A percentile compares a stretch with the other conserved stretches of the same genome.
Conservation (phyloP, 2,329 filamentous ascomycete species). For the Acarospora socialis region DNA sequence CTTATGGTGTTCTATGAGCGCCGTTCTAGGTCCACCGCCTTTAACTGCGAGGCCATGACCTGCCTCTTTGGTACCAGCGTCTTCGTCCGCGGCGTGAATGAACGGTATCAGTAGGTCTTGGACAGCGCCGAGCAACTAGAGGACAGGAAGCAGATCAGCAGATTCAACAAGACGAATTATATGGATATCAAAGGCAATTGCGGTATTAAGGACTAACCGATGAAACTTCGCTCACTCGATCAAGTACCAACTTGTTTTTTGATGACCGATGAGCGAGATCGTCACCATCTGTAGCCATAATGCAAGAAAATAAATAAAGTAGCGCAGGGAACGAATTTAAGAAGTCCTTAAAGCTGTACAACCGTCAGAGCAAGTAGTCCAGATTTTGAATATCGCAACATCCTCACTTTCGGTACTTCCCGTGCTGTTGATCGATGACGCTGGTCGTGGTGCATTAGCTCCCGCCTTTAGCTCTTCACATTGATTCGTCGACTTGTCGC, state of each 20-base stretch:
- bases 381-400: not conserved
- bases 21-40: constrained; percentile 33
- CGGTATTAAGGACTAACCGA: constrained; percentile 8
- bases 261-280: not conserved
- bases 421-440: not conserved
- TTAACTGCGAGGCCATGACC: constrained; percentile 35
- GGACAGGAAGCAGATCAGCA: too few species aligned
- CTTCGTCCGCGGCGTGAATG: constrained; percentile 34
- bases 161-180: too few species aligned
- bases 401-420: not conserved
- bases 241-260: constrained; percentile 2
- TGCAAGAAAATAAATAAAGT: not conserved
- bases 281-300: not conserved
- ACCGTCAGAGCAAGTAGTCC: not conserved
- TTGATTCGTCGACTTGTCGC: too few species aligned
- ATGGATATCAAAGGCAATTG: too few species aligned
- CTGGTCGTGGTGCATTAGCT: not conserved
- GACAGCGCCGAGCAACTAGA: constrained; percentile 20
- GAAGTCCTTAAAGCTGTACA: not conserved
- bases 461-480: constrained; percentile 1
- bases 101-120: constrained; percentile 31
- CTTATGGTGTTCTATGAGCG: constrained; percentile 48
- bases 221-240: constrained; percentile 10
- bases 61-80: constrained; percentile 39
- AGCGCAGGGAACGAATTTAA: not conserved